These are phyloP conservation scores for Diaporthe destruens DNA, from an alignment of 2,329 filamentous ascomycete genomes.

Conservation along the genomic window DNA sequence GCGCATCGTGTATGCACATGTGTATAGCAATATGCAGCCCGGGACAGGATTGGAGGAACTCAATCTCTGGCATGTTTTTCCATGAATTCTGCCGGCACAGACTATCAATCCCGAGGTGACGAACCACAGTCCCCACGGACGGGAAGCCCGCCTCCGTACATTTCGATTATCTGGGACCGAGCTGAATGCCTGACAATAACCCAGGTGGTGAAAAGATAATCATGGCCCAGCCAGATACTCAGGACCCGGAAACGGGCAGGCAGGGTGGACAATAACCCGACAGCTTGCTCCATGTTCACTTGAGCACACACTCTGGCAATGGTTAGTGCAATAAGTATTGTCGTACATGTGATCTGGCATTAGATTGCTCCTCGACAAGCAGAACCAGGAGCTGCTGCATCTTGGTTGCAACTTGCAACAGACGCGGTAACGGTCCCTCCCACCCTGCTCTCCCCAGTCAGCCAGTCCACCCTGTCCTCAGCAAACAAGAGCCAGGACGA, in stretches of 20 bases:
- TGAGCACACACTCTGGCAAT: conserved; percentile 1
- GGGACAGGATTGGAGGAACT: conserved; percentile 28
- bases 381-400: background rate
- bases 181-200: background rate
- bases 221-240: too few relatives aligned
- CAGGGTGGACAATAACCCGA: conserved; percentile 12
- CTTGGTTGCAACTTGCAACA: conserved; percentile 24
- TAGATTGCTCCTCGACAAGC: conserved; percentile 22
- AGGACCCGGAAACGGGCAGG: conserved; percentile 2
- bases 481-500: background rate
- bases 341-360: conserved; percentile 27
- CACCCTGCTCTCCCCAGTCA: background rate
- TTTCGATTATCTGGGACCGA: conserved; percentile 17
- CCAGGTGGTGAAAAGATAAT: background rate
- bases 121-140: conserved; percentile 9
- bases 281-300: background rate
- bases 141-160: conserved; percentile 20
- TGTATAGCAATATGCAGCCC: conserved; percentile 21
- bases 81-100: conserved; percentile 30
- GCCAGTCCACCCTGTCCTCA: background rate
- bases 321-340: background rate
- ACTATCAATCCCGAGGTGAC: conserved; percentile 16
- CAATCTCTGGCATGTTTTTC: conserved; percentile 17
- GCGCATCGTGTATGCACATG: conserved; percentile 26
- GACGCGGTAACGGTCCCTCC: background rate